Conservation (phyloP, 768 basidiomycete species). For the Serendipita vermifera region DNA sequence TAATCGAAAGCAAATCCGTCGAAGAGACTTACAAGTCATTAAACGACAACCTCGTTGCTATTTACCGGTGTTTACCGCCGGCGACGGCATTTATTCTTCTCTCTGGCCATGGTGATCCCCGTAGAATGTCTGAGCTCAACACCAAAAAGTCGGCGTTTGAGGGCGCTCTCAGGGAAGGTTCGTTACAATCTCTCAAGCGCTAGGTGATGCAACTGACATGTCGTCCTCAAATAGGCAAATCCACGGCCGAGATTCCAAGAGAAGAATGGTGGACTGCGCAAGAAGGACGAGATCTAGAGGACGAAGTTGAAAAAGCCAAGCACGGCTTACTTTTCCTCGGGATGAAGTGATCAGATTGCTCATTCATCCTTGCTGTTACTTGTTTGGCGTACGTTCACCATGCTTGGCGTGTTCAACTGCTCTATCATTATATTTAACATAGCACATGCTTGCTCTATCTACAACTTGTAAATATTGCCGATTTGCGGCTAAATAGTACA, state of each 20-base stretch:
- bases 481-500: too few species aligned
- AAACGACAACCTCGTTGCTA: constrained; percentile 42
- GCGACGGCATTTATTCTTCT: constrained; percentile 76
- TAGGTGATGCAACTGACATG: constrained; percentile 32
- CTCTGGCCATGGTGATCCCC: constrained; percentile 81
- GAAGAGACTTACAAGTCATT: constrained; percentile 33
- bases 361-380: neutral
- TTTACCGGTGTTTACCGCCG: constrained; percentile 60
- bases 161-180: constrained; percentile 33
- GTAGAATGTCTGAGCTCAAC: constrained; percentile 60
- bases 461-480: too few species aligned
- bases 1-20: constrained; percentile 5
- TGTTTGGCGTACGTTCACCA: too few species aligned
- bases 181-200: neutral
- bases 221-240: constrained; percentile 18
- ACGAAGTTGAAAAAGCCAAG: constrained; percentile 64
- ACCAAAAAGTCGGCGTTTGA: constrained; percentile 65
- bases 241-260: constrained; percentile 37
- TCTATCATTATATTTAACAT: too few species aligned
- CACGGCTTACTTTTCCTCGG: constrained; percentile 72
- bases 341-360: constrained; percentile 20
- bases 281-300: constrained; percentile 69
- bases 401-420: too few species aligned
- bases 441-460: too few species aligned
- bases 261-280: constrained; percentile 60